These are phyloP conservation scores for Silene latifolia DNA, from an alignment of 148 eudicot genomes.

Conservation along the genomic window DNA sequence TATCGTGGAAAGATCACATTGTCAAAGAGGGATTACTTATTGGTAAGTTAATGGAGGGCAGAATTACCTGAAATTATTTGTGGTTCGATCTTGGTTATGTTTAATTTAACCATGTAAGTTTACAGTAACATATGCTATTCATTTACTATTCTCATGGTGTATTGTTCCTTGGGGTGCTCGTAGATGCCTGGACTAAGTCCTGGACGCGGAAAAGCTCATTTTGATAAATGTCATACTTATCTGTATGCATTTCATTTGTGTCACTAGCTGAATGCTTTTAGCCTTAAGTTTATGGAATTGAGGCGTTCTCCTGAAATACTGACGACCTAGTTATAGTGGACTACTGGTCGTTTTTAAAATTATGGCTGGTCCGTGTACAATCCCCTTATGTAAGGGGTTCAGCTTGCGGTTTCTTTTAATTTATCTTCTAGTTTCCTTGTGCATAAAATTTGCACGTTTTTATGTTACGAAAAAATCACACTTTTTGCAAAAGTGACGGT, in stretches of 20 bases:
- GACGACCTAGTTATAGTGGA: too few species aligned
- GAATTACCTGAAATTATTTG: background rate
- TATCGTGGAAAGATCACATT: background rate
- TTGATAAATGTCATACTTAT: background rate
- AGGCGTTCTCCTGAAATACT: background rate
- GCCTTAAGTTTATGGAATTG: background rate
- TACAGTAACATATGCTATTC: background rate
- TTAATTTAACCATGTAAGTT: background rate
- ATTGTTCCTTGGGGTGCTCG: background rate
- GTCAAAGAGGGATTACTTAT: background rate
- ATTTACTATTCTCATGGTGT: background rate
- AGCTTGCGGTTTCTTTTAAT: too few species aligned
- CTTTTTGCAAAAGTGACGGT: background rate
- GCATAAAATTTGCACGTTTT: background rate
- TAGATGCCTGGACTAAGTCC: background rate
- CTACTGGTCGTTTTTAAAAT: too few species aligned
- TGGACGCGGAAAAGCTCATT: background rate
- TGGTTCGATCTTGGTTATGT: background rate
- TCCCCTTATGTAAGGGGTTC: too few species aligned
- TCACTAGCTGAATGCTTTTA: background rate
- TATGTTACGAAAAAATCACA: background rate
- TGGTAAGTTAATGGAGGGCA: background rate
- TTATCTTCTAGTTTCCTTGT: background rate
- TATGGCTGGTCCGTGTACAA: too few species aligned
- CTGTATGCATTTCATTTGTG: too few species aligned